Conservation (phyloP, 768 basidiomycete genomes). For the Fomitopsis serialis region DNA sequence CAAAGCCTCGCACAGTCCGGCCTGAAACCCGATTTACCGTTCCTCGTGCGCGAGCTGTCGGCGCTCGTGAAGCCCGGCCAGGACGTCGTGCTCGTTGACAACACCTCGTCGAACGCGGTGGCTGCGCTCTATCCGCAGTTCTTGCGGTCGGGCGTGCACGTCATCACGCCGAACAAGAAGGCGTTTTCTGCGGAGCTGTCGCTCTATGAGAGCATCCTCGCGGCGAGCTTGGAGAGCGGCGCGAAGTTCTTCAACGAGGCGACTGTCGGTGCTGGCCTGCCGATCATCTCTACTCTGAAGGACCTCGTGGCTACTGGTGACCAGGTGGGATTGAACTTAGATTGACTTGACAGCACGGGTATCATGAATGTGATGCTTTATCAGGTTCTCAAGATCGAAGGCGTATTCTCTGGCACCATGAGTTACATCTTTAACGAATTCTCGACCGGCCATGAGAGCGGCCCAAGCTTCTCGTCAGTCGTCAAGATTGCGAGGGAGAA, state of each 20-base stretch:
- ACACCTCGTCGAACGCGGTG: constrained; percentile 81
- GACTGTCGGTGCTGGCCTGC: constrained; percentile 94
- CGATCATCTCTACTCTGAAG: constrained; percentile 86
- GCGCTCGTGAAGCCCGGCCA: constrained; percentile 38
- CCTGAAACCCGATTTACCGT: constrained; percentile 34
- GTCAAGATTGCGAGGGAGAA: constrained; percentile 85
- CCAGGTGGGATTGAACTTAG: constrained; percentile 52
- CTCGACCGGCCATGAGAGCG: constrained; percentile 62
- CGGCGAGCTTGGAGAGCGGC: constrained; percentile 50
- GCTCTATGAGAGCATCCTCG: constrained; percentile 66
- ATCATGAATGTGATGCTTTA: not conserved
- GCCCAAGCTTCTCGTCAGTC: constrained; percentile 81
- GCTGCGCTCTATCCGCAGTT: constrained; percentile 80
- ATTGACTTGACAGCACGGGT: not conserved
- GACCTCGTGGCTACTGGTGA: constrained; percentile 92
- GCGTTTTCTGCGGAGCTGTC: constrained; percentile 72
- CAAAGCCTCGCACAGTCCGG: constrained; percentile 45
- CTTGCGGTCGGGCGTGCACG: constrained; percentile 70
- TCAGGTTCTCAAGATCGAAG: constrained; percentile 70
- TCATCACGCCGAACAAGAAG: constrained; percentile 98
- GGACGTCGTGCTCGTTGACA: constrained; percentile 80
- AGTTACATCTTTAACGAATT: constrained; percentile 99
- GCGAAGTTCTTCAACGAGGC: constrained; percentile 80
- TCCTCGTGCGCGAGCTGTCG: constrained; percentile 37
- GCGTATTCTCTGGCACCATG: constrained; percentile 96